Evolutionary conservation across 139 green algal genomes (phyloP), one percentile per base, ranked within the genome.

Genomic region (Coelastrella sp.): DNA sequence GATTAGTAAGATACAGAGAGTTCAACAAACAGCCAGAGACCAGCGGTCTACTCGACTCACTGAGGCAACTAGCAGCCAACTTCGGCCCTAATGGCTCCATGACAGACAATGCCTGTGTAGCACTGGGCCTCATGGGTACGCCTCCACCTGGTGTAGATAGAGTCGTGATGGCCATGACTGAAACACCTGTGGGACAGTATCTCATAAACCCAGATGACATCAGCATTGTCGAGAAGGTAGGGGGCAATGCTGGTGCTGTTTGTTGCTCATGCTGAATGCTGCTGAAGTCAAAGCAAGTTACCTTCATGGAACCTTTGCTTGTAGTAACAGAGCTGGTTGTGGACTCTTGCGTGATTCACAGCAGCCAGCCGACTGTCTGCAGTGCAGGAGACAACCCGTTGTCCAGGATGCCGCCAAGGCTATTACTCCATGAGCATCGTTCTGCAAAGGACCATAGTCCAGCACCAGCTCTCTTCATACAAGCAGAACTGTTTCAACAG

Each of bases 51-150:
- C 27, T 64, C 53, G 53, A 64, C 21, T 32, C 19, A 19, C 19
- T 64, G 17, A 64, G 30, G 53, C 53, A 64, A 27, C 27, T 21
- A n/a, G 1, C 53, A 32, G 53, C 6, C 53, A 32, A 32, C 53
- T 34, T 27, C 30, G 21, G 17, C 19, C n/a, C n/a, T n/a, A n/a
- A n/a, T 32, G 53, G 53, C 17, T 19, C 53, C 27, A 64, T 64
- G 68, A 97, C 92, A 2, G 94, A 97, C 90, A 97, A 97, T 60
- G 89, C 93, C 27, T 91, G 57, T 21, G 94, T 98, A 11, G 94
- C 89, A 68, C 57, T 96, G 0, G 64, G 91, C 2, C 75, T 91
- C 4, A 77, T 91, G 34, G 17, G 53, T 60, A 27, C 23, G 23
- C 41, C 43, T 23, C 67, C 27, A 13, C 45, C 32, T 30, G 68